Base-by-base conservation (phyloP, 495 filamentous ascomycete species). In the Eremomyces bilateralis region DNA sequence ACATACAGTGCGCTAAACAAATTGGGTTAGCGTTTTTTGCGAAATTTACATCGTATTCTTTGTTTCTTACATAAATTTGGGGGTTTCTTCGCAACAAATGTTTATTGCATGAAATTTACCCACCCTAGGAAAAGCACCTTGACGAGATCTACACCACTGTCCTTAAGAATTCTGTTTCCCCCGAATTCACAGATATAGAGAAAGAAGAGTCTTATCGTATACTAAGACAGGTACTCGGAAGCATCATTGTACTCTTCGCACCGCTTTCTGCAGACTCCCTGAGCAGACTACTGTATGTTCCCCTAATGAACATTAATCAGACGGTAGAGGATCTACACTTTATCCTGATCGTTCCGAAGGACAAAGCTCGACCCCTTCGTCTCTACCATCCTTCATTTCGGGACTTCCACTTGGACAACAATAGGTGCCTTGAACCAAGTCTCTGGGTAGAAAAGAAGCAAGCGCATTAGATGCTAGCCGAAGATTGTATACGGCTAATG, bases 181-280 rank as follows among this genome's bases (percentile, higher is more conserved):
- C n/a, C n/a, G n/a, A 28, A 13, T 36, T 22, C 21, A 31, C 12
- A 19, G 34, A 36, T 8, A 17, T 22, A 27, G 34, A 36, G 20
- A 36, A 36, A 27, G 20, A 21, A 27, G n/a, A 36, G n/a, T 3
- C 10, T n/a, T 11, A 3, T 31, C 1, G 20, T 36, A 22, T 36
- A 17, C 21, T 36, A 17, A 36, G 15, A 31, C 12, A 36, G 1
- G 25, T 31, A 2, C 34, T 36, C 17, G 34, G 34, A 22, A 36
- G 20, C 27, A 36, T 36, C 19, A 13, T n/a, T 1, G 22, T 27
- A 12, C 16, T 31, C 1, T 31, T 36, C 20, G n/a, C 34, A 4
- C 34, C 34, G 1, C 34, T 36, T 27, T 36, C 34, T 21, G 3
- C 22, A 1, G 15, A 31, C 21, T 36, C 20, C 12, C 25, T 36